Conservation (phyloP, 2,329 filamentous ascomycete species). For the Penicillium sp. region DNA sequence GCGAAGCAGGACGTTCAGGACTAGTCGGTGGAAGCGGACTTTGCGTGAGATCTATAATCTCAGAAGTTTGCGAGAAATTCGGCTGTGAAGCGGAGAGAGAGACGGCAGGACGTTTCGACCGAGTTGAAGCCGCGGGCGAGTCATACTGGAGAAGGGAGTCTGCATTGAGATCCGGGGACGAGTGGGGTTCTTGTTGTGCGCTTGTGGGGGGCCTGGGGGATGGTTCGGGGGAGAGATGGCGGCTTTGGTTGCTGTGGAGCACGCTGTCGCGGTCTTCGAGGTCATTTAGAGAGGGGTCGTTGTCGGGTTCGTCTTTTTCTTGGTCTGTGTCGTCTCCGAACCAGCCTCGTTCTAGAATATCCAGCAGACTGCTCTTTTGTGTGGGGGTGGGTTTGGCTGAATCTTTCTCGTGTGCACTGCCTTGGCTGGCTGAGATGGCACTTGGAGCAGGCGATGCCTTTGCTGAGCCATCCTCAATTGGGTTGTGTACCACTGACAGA, state of each 20-base stretch:
- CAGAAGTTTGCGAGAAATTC: slow-evolving; percentile 15
- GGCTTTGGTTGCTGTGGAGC: slow-evolving; percentile 17
- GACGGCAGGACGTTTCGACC: slow-evolving; percentile 8
- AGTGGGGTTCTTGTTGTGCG: slow-evolving; percentile 7
- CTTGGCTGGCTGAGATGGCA: slow-evolving; percentile 3
- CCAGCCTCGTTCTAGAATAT: not conserved
- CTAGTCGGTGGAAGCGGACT: slow-evolving; percentile 1
- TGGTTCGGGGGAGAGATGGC: slow-evolving; percentile 9
- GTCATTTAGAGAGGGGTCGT: not conserved
- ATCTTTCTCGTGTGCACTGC: not conserved
- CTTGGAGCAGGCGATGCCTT: slow-evolving; percentile 8
- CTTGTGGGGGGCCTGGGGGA: slow-evolving; percentile 15
- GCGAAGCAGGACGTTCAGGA: not conserved
- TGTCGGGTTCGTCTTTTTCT: slow-evolving; percentile 8
- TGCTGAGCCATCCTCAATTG: slow-evolving; percentile 8
- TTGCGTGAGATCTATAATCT: slow-evolving; percentile 22
- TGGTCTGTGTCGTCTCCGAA: slow-evolving; percentile 5
- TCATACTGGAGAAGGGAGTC: slow-evolving; percentile 1
- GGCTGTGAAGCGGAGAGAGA: slow-evolving; percentile 5
- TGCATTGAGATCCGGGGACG: slow-evolving; percentile 3
- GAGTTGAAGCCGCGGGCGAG: slow-evolving; percentile 12
- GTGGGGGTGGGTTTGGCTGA: not conserved
- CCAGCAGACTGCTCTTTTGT: not conserved
- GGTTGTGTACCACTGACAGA: slow-evolving; percentile 12
- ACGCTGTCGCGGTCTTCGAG: slow-evolving; percentile 14